Evolutionary conservation across 192 early-diverging fungal genomes (phyloP).

Genomic region (Entrophospora sp.): DNA sequence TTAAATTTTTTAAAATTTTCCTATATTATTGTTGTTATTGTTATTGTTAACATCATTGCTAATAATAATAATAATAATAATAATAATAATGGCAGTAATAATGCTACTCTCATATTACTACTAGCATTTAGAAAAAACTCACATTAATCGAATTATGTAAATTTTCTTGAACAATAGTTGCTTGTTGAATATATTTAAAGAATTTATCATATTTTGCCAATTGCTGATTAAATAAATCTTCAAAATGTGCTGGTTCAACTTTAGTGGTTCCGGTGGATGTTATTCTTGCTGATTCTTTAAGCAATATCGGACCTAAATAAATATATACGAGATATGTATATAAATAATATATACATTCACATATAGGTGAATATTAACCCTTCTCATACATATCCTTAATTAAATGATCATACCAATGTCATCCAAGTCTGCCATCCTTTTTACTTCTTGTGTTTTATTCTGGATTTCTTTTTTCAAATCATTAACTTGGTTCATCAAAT

Average conservation of each 20-base stretch:
- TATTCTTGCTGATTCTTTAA: slow-evolving; percentile 42
- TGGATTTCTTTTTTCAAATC: slow-evolving; percentile 48
- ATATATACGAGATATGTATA: background rate
- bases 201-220: slow-evolving; percentile 66
- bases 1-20: slow-evolving; percentile 62
- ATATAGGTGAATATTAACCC: background rate
- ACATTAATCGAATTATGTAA: slow-evolving; percentile 36
- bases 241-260: slow-evolving; percentile 69
- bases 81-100: background rate
- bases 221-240: slow-evolving; percentile 62
- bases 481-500: slow-evolving; percentile 45
- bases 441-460: slow-evolving; percentile 58
- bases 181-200: slow-evolving; percentile 44
- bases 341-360: background rate
- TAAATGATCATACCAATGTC: slow-evolving; percentile 48
- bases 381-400: background rate
- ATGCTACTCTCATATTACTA: too few species aligned
- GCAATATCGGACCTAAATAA: slow-evolving; percentile 10
- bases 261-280: slow-evolving; percentile 52
- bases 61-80: background rate
- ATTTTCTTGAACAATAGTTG: slow-evolving; percentile 53
- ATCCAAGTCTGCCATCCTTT: slow-evolving; percentile 58
- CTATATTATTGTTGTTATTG: slow-evolving; percentile 19
- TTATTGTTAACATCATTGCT: background rate
- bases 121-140: slow-evolving; percentile 17